Percentiles rank a stretch among this genome's conserved stretches.
phyloP scores from a whole-genome alignment of 2,329 filamentous ascomycete species.

The Ophioceras dolichostomum region DNA sequence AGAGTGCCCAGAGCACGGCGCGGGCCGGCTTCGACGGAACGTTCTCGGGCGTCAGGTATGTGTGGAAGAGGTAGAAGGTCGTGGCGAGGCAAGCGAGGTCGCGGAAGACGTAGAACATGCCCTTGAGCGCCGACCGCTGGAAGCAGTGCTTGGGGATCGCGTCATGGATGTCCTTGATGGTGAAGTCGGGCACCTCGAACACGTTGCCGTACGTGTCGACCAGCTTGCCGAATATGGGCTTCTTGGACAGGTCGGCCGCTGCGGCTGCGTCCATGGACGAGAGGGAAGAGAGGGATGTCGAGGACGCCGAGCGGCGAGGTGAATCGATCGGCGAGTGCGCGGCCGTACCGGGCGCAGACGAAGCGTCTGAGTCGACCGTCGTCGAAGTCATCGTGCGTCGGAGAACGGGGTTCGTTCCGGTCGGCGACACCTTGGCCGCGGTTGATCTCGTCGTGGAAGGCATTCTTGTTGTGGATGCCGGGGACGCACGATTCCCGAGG shows the following conservation, averaged over 20 bases:
- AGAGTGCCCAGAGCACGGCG: slow-evolving; percentile 48
- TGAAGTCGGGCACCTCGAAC: slow-evolving; percentile 88
- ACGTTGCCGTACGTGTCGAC: slow-evolving; percentile 90
- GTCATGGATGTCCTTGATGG: slow-evolving; percentile 93
- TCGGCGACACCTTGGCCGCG: not conserved
- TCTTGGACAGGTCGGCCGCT: slow-evolving; percentile 21
- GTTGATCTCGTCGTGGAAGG: slow-evolving; percentile 2
- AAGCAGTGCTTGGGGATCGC: slow-evolving; percentile 98
- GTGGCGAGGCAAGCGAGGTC: slow-evolving; percentile 60
- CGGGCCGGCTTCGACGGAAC: slow-evolving; percentile 60
- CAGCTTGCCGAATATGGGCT: slow-evolving; percentile 47
- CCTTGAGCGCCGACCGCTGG: slow-evolving; percentile 65
- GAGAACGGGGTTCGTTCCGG: slow-evolving; percentile 25
- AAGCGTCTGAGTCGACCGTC: slow-evolving; percentile 28
- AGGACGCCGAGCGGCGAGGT: slow-evolving; percentile 56
- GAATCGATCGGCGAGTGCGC: slow-evolving; percentile 47
- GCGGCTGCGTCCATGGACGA: slow-evolving; percentile 52
- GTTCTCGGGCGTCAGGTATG: slow-evolving; percentile 74
- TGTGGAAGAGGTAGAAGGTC: slow-evolving; percentile 84
- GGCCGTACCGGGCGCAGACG: slow-evolving; percentile 38
- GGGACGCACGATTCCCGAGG: too few relatives aligned
- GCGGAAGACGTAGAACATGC: slow-evolving; percentile 73
- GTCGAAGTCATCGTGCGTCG: slow-evolving; percentile 33
- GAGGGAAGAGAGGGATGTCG: slow-evolving; percentile 86
- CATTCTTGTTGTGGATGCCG: not conserved